Percentiles rank a stretch among this genome's conserved stretches.
Evolutionary conservation across 768 basidiomycete genomes (phyloP).

Genomic region (Lactarius trivialis): DNA sequence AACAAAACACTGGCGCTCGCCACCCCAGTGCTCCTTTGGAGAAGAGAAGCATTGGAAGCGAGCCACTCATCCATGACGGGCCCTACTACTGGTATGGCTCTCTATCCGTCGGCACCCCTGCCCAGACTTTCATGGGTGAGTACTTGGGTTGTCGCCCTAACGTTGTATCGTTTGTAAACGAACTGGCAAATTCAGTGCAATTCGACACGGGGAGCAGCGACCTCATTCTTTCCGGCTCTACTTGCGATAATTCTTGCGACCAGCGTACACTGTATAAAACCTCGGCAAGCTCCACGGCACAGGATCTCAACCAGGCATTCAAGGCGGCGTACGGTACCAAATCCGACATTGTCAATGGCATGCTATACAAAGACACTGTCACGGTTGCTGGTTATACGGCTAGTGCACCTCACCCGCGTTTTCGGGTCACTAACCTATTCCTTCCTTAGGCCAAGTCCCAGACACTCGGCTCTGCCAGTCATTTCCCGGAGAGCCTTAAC

Average conservation of each 20-base stretch:
- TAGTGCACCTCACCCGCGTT: conserved; percentile 18
- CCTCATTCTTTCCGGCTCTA: conserved; percentile 31
- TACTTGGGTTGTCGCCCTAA: too few species aligned
- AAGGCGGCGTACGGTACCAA: conserved; percentile 36
- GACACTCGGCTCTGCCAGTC: conserved; percentile 39
- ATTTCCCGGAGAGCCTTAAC: conserved; percentile 30
- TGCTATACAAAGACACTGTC: conserved; percentile 39
- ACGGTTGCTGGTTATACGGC: conserved; percentile 30
- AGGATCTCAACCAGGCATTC: conserved; percentile 27
- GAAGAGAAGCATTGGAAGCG: not conserved
- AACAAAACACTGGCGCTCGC: not conserved
- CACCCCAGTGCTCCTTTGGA: not conserved
- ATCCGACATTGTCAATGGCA: conserved; percentile 28
- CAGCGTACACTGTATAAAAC: not conserved
- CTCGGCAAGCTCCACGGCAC: conserved; percentile 20
- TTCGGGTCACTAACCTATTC: not conserved
- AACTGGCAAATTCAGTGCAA: conserved; percentile 25
- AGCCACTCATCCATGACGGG: not conserved
- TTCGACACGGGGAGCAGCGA: conserved; percentile 34
- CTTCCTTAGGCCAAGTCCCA: conserved; percentile 30
- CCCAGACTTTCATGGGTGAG: not conserved
- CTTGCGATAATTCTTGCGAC: conserved; percentile 29
- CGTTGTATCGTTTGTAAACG: too few species aligned
- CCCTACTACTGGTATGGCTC: conserved; percentile 1
- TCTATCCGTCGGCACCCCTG: conserved; percentile 14